Evolutionary conservation across 768 basidiomycete species (phyloP), one percentile per base, ranked within the genome.

Genomic region (Phylloporus arenicola): DNA sequence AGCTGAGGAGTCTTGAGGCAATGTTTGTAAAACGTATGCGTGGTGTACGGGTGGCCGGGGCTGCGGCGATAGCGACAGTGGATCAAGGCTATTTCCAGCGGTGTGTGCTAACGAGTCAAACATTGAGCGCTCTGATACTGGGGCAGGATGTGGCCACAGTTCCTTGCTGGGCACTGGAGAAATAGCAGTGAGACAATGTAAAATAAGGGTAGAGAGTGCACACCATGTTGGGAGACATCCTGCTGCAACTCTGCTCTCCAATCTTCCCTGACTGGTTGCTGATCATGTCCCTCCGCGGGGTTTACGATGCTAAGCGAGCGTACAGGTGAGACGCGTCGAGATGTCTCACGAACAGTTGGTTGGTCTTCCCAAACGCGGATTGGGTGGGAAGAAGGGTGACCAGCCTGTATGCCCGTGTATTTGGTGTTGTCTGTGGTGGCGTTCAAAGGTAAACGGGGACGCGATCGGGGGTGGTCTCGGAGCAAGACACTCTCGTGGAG

Each of bases 311-410:
- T 17, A 40, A 38, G 13, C 16, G 43, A 27, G 25, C 27, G 47
- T 38, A 43, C 25, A 13, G 54, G 59, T 12, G 57, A 55, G 51
- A 60, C 38, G 25, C 45, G 60, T 35, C 30, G 55, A 38, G 48
- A 19, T 48, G 40, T 35, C 25, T 52, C 60, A 39, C 48, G 56
- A 41, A 22, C 4, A 25, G 40, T 42, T 2, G 55, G 50, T 33
- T 46, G 55, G 5, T 60, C 62, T 53, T 64, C 62, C 62, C 62
- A 64, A 44, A 64, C 58, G n/a, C 62, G 64, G 31, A 60, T 52
- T 43, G 63, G 64, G 27, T 55, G 58, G 37, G 53, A 61, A 31
- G n/a, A 38, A 49, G 43, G 49, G 16, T 41, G 53, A 33, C n/a
- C 0, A 12, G 30, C 4, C 8, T 41, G 37, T 6, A 31, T 39